Base-by-base conservation (phyloP, 2,329 filamentous ascomycete genomes). In the Thielaviopsis euricoi region DNA sequence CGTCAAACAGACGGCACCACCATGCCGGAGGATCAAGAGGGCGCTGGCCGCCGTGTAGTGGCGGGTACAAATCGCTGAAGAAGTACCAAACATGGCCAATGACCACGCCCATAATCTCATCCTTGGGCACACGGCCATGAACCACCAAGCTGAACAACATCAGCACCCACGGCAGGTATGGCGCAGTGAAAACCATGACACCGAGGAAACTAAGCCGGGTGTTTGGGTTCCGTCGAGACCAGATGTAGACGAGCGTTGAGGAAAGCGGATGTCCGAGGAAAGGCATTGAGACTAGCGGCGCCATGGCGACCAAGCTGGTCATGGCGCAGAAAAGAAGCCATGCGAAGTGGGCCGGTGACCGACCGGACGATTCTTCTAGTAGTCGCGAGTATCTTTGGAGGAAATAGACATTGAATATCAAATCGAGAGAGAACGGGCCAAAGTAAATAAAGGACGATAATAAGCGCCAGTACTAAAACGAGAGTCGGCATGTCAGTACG, bases 1-100 rank as follows among this genome's bases (percentile, higher is more conserved):
- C 73, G 63, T 84, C 89, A 66, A 95, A 95, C 19, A 97, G 67
- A 49, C 89, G 79, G 59, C 87, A 80, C 91, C 91, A 98, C 84
- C 88, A 96, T 60, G 74, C 73, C 0, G 93, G 93, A 43, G 93
- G 91, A 65, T 95, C 91, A 53, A 98, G 76, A 0, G 93, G 93
- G 58, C 87, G 79, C 55, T 86, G 84, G 19, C 89, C 89, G 62
- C 86, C 83, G 71, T 96, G 87, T 50, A 96, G 79, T 2, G 89
- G 87, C 3, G 93, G 93, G 70, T 95, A 98, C 17, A 98, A 90
- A 69, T 98, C 93, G 60, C 84, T 87, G 71, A 97, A 96, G 73
- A 96, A 98, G 71, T 97, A 98, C 86, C 90, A 97, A 48, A 97
- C 78, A 71, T 98, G 93, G 10, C 93, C 93, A 46, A 97, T 90